Percentiles rank a stretch among this genome's conserved stretches.
phyloP scores from a whole-genome alignment of 116 monocot genomes.

The Phalaenopsis hybrid region DNA sequence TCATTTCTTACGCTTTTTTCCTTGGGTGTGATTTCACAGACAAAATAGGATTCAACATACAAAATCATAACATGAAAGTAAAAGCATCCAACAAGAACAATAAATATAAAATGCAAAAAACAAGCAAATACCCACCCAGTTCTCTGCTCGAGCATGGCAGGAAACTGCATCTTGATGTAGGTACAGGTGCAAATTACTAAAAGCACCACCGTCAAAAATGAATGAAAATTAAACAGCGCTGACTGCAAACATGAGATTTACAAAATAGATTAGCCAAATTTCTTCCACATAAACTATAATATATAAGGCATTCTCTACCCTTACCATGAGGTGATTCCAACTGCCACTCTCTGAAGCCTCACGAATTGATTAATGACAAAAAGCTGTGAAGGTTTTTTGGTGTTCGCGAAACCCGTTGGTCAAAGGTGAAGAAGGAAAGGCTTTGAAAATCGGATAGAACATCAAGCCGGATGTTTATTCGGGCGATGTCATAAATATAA shows the following conservation, averaged over 20 bases:
- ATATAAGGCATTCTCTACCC: too few relatives aligned
- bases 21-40: too few relatives aligned
- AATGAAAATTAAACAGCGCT: slow-evolving; percentile 91
- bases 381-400: background rate
- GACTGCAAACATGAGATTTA: slow-evolving; percentile 30
- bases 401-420: background rate
- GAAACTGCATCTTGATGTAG: slow-evolving; percentile 92
- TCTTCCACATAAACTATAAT: background rate
- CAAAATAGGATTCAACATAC: too few relatives aligned
- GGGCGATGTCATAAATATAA: too few relatives aligned
- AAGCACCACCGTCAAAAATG: slow-evolving; percentile 84
- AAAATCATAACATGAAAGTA: background rate
- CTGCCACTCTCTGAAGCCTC: background rate
- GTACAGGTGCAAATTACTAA: slow-evolving; percentile 84
- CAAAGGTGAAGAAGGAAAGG: background rate
- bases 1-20: too few relatives aligned
- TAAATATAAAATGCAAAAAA: background rate
- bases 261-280: background rate
- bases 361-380: background rate
- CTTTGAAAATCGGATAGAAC: too few relatives aligned
- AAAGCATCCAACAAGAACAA: background rate
- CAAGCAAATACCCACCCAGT: slow-evolving; percentile 42
- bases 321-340: slow-evolving; percentile 5
- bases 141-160: slow-evolving; percentile 63
- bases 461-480: too few relatives aligned